Percentiles rank a stretch among this genome's conserved stretches.
Conservation (phyloP, 1,284 basidiomycete species). For the Irpex sp. region DNA sequence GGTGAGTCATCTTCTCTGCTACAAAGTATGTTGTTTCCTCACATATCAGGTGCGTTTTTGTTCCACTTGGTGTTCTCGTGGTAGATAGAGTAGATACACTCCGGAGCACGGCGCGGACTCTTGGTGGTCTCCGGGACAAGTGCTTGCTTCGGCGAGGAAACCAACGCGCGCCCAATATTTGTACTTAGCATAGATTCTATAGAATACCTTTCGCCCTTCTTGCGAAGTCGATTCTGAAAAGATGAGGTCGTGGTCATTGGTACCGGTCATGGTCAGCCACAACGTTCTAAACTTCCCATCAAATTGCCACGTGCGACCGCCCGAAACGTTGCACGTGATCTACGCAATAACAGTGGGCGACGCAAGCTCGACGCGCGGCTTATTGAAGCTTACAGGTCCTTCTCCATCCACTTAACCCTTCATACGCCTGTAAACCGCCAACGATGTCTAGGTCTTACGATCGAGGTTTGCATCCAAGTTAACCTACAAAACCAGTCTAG, state of each 20-base stretch:
- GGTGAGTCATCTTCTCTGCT: too few relatives aligned
- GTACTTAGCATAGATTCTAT: not conserved
- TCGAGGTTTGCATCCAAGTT: constrained; percentile 46
- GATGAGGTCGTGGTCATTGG: too few relatives aligned
- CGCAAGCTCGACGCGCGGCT: constrained; percentile 53
- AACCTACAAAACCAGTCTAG: not conserved
- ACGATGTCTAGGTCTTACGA: constrained; percentile 75
- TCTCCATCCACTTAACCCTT: not conserved
- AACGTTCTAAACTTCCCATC: not conserved
- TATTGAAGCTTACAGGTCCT: constrained; percentile 4
- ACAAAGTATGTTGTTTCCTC: not conserved
- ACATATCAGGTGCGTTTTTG: not conserved
- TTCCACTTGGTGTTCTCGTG: not conserved
- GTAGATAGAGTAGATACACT: not conserved
- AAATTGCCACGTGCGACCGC: constrained; percentile 3
- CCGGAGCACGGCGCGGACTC: not conserved
- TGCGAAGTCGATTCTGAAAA: too few relatives aligned
- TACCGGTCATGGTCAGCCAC: not conserved
- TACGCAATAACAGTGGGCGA: constrained; percentile 14
- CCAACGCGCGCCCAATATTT: not conserved
- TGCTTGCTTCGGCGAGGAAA: not conserved
- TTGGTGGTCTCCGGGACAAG: not conserved
- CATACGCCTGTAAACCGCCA: constrained; percentile 3
- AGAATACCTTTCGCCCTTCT: not conserved
- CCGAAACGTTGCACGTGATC: constrained; percentile 16